A percentile compares a stretch with the other conserved stretches of the same genome.
Conservation (phyloP, 2,329 filamentous ascomycete genomes). For the Clarireedia paspali region DNA sequence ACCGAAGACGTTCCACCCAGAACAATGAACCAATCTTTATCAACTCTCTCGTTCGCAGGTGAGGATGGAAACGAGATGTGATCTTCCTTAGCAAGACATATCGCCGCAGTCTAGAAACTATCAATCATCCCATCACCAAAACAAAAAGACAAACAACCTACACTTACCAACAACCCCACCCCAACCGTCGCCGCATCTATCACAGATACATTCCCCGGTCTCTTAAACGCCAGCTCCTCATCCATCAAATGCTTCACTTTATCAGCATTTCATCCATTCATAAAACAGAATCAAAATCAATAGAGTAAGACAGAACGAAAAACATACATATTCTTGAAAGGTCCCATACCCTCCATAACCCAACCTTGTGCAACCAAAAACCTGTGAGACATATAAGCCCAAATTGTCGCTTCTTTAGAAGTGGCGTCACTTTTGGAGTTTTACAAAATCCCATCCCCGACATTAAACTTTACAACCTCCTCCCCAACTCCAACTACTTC, state of each 20-base stretch:
- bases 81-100: background rate
- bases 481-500: conserved; percentile 28
- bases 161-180: conserved; percentile 29
- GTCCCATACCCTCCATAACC: conserved; percentile 26
- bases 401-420: too few relatives aligned
- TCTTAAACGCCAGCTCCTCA: conserved; percentile 31
- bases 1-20: conserved; percentile 32
- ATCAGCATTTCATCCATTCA: conserved; percentile 14
- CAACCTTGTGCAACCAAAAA: conserved; percentile 31
- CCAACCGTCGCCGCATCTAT: conserved; percentile 32
- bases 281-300: too few relatives aligned
- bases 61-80: background rate
- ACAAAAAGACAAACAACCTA: background rate
- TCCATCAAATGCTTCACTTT: conserved; percentile 28
- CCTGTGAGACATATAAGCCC: too few relatives aligned
- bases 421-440: too few relatives aligned
- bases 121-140: background rate
- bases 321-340: conserved; percentile 5
- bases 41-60: conserved; percentile 6
- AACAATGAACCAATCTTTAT: conserved; percentile 32
- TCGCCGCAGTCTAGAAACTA: conserved; percentile 1
- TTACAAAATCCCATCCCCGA: conserved; percentile 30
- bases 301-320: background rate
- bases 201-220: conserved; percentile 19
- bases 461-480: conserved; percentile 27